These are phyloP conservation scores for Grosmannia clavigera DNA, from an alignment of 2,329 filamentous ascomycete species.

Conservation along the genomic window DNA sequence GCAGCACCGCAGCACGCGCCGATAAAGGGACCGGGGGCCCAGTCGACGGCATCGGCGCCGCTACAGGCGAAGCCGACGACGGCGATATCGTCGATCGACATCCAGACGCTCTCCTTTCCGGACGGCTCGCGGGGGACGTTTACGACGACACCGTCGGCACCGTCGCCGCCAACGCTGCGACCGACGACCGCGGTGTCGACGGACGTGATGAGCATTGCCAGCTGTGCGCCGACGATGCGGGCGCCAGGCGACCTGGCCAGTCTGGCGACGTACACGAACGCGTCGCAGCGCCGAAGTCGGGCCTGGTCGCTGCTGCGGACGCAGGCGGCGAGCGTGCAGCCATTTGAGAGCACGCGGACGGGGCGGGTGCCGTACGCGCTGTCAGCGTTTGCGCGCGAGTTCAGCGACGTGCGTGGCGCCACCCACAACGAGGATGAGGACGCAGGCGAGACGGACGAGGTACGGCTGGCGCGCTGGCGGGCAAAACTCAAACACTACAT, in stretches of 20 bases:
- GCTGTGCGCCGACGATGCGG: slow-evolving; percentile 50
- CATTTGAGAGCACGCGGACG: slow-evolving; percentile 42
- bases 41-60: slow-evolving; percentile 19
- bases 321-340: slow-evolving; percentile 45
- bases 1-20: too few relatives aligned
- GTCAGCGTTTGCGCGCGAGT: slow-evolving; percentile 61
- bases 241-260: slow-evolving; percentile 66
- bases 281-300: slow-evolving; percentile 51
- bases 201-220: slow-evolving; percentile 56
- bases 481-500: slow-evolving; percentile 94
- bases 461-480: slow-evolving; percentile 65
- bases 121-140: slow-evolving; percentile 58
- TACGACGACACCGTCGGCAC: slow-evolving; percentile 27
- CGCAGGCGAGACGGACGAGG: slow-evolving; percentile 35
- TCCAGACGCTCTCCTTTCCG: slow-evolving; percentile 62
- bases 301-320: slow-evolving; percentile 57
- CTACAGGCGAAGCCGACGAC: slow-evolving; percentile 63
- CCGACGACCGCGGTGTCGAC: not conserved
- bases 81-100: slow-evolving; percentile 68
- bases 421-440: slow-evolving; percentile 23
- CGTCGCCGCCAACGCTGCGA: slow-evolving; percentile 20
- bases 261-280: slow-evolving; percentile 51
- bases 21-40: slow-evolving; percentile 30
- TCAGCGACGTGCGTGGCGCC: slow-evolving; percentile 48
- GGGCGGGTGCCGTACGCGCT: slow-evolving; percentile 39